Evolutionary conservation across 768 basidiomycete genomes (phyloP).

Genomic region (Sporobolomyces roseus): DNA sequence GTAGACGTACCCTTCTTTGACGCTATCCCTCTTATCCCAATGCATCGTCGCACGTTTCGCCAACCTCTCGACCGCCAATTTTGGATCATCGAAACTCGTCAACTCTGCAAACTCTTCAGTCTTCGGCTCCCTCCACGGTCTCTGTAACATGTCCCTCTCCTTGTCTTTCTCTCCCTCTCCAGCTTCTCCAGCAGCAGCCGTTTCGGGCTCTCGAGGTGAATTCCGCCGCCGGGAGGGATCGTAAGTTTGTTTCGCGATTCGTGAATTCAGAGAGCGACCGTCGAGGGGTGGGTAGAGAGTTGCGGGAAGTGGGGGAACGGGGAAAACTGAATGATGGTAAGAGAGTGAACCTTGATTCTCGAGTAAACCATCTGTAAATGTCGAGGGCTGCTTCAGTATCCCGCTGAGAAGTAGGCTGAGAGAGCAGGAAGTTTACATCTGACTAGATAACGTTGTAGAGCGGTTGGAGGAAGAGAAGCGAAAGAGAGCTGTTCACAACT

Average conservation of each 20-base stretch:
- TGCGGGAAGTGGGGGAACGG: slow-evolving; percentile 36
- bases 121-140: slow-evolving; percentile 32
- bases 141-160: slow-evolving; percentile 4
- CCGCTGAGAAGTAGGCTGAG: not conserved
- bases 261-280: slow-evolving; percentile 9
- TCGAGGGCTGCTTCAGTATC: not conserved
- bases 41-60: slow-evolving; percentile 32
- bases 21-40: slow-evolving; percentile 39
- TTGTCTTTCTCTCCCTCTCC: not conserved
- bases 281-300: slow-evolving; percentile 28
- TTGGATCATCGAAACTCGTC: slow-evolving; percentile 28
- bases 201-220: not conserved
- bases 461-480: slow-evolving; percentile 26
- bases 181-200: not conserved
- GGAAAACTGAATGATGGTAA: slow-evolving; percentile 42
- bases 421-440: slow-evolving; percentile 17
- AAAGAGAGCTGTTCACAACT: slow-evolving; percentile 24
- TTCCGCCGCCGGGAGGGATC: slow-evolving; percentile 4
- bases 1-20: slow-evolving; percentile 35
- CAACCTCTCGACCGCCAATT: slow-evolving; percentile 22
- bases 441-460: slow-evolving; percentile 36
- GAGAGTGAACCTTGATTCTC: slow-evolving; percentile 29
- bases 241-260: slow-evolving; percentile 18
- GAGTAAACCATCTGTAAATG: slow-evolving; percentile 30
- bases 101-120: slow-evolving; percentile 36